Base-by-base conservation (phyloP, 2,329 filamentous ascomycete species). In the Zasmidium angulare region DNA sequence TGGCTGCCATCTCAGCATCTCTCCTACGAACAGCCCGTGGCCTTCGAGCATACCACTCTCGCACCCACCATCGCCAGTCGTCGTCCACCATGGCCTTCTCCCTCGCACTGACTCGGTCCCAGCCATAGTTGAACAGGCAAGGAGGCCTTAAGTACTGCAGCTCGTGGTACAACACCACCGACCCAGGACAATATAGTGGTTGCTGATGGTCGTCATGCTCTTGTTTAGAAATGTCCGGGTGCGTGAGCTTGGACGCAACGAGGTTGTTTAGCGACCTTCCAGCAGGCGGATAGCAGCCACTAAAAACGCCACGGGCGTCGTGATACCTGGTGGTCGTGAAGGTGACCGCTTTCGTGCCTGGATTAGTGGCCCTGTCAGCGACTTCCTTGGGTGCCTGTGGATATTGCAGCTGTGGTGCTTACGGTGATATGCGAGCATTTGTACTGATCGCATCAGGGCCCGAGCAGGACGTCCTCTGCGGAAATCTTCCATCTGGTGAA, bases 291-390 rank as follows among this genome's bases (percentile, higher is more conserved):
- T 81, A 84, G 58, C 82, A 82, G 0, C 86, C 83, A 0, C 89
- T 82, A 63, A 89, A 75, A 71, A 87, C 93, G 1, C 86, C 90
- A 69, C 90, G 87, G 54, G 93, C 89, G 76, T 96, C 90, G 70
- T 96, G 90, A 73, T 96, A 89, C 67, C 91, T 90, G 0, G 90
- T 87, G 0, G 92, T 96, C 1, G 84, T 83, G 2, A 93, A 80
- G 0, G 90, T 92, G 0, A 91, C 88, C 12, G 50, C 19, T 23
- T 24, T 29, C 21, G 22, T n/a, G 6, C 14, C 48, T 22, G 48
- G 48, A 19, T 43, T 1, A 72, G 85, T 0, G 83, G 81, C 0
- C 59, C 65, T 2, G 71, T 77, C 67, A 67, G 77, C 2, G 66
- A 66, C 0, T 73, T 85, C 1, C 82, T 66, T 86, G 84, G 84